Base-by-base conservation (phyloP, 257 asterid species). In the Echium plantagineum region DNA sequence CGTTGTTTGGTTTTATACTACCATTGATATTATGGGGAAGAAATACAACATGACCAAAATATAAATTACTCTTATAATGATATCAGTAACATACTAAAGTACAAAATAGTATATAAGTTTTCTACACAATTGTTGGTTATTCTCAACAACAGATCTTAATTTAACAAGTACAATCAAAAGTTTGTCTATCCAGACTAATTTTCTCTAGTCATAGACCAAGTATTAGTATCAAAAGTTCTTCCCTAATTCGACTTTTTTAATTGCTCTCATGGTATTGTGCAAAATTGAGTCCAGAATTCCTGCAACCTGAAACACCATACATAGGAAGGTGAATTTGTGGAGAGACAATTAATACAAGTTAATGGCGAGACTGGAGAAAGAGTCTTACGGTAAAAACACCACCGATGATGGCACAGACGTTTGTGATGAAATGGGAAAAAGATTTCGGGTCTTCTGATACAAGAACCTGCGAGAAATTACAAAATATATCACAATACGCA, bases 381-480 rank as follows among this genome's bases (percentile, higher is more conserved):
- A 13, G 71, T 74, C 88, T 31, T 32, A 86, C 95, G 78, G 95
- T 86, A 69, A 86, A 85, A 76, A 85, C 85, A 32, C 95, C 95
- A 60, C 95, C 95, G 31, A 86, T 79, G 51, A 86, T 83, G 69
- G 95, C 89, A 31, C 93, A 86, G 22, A 83, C 77, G 35, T 74
- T 83, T 20, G 95, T 86, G 59, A 83, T 76, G 53, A 86, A 86
- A 74, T 86, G 95, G 38, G 84, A 74, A 54, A 86, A 86, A 7
- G 93, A 79, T 72, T 83, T 81, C 15, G 81, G 65, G 61, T 73
- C 69, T 73, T 81, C 87, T 5, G 89, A 74, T 62, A 83, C 71
- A 30, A 86, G 63, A 54, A 86, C 87, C 97, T 90, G 55, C 15
- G 49, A 47, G 57, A 54, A 22, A 60, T 69, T 53, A 63, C 46